A percentile compares a stretch with the other conserved stretches of the same genome.
phyloP scores from a whole-genome alignment of 2,329 filamentous ascomycete species.

The Ilyonectria robusta region DNA sequence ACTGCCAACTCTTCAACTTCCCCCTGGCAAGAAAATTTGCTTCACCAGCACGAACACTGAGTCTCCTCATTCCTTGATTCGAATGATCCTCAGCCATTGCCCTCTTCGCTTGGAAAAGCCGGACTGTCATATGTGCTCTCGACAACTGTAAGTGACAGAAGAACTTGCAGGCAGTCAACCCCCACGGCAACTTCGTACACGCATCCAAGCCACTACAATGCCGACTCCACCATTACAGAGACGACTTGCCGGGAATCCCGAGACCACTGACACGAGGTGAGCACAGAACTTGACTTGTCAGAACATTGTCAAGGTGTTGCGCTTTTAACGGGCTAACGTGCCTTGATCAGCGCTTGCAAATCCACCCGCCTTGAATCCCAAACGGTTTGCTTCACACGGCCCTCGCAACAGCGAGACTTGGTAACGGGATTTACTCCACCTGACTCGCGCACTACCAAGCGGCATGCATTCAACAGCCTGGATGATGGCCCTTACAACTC shows the following conservation, averaged over 20 bases:
- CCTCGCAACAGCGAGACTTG: background rate
- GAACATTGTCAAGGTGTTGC: background rate
- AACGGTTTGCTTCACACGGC: background rate
- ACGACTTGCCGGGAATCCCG: background rate
- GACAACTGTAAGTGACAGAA: background rate
- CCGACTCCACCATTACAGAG: constrained; percentile 12
- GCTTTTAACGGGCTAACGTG: constrained; percentile 6
- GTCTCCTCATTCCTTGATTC: background rate
- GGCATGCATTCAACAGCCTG: background rate
- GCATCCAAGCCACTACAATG: constrained; percentile 3
- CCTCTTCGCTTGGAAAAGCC: background rate
- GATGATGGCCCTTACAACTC: too few relatives aligned
- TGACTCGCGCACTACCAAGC: constrained; percentile 6
- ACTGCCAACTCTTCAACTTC: background rate
- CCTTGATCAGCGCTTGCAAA: background rate
- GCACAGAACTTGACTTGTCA: constrained; percentile 2
- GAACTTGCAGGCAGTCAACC: background rate
- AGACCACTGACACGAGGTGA: constrained; percentile 12
- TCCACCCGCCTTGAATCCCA: background rate
- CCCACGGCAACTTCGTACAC: constrained; percentile 14
- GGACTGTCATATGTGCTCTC: background rate
- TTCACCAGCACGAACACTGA: too few relatives aligned
- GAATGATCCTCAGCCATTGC: background rate
- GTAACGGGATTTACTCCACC: background rate
- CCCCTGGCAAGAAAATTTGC: background rate